Evolutionary conservation across 306 rosid genomes (phyloP).

Genomic region (Elaeagnus macrophylla): DNA sequence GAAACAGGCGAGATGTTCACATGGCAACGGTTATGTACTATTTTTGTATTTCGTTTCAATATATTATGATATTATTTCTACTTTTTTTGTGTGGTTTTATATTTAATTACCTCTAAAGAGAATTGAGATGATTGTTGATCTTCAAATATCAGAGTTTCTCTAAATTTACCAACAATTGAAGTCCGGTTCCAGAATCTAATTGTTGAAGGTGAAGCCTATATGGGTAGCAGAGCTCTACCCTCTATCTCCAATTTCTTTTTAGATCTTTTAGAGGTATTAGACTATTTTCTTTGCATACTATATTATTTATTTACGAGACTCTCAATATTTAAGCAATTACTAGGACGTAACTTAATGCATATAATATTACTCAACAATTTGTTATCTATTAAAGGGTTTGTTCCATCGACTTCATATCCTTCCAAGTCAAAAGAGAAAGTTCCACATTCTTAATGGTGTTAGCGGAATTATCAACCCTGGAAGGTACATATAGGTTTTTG

Average conservation of each 20-base stretch:
- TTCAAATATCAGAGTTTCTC: background rate
- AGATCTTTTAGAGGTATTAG: background rate
- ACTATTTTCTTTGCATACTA: no score
- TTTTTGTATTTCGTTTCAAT: background rate
- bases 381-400: background rate
- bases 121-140: no score
- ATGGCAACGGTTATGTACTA: background rate
- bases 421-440: background rate
- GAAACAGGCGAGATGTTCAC: no score
- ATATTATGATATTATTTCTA: background rate
- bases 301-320: background rate
- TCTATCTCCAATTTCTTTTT: background rate
- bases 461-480: conserved; percentile 6
- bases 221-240: conserved; percentile 2
- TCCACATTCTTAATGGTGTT: background rate
- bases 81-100: background rate
- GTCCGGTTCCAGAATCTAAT: conserved; percentile 2
- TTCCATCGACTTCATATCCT: background rate
- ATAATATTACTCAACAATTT: background rate
- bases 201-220: conserved; percentile 4
- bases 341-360: background rate
- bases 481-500: background rate
- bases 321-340: background rate
- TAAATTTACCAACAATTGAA: conserved; percentile 6
- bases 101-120: background rate